Conservation (phyloP, 306 rosid species). For the Trifolium repens region DNA sequence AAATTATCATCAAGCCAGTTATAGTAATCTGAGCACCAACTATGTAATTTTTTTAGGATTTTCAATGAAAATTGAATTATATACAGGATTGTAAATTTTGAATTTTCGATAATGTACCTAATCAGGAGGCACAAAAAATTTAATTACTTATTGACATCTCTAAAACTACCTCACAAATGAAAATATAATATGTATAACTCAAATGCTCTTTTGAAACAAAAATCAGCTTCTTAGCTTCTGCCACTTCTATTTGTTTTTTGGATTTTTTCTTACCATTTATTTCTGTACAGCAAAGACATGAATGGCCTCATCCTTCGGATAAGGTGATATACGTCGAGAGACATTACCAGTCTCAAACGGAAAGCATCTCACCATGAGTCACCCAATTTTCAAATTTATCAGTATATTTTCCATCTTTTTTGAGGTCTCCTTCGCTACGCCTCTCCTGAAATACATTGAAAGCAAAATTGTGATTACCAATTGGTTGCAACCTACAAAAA, state of each 20-base stretch:
- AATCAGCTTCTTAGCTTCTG: conserved; percentile 42
- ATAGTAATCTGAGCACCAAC: conserved; percentile 22
- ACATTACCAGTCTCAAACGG: conserved; percentile 31
- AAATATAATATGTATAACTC: conserved; percentile 30
- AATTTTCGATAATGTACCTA: conserved; percentile 30
- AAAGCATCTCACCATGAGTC: conserved; percentile 49
- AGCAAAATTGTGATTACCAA: conserved; percentile 10
- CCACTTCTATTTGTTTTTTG: conserved; percentile 38
- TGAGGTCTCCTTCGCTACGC: conserved; percentile 47
- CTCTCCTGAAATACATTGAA: conserved; percentile 51
- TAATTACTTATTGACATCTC: conserved; percentile 44
- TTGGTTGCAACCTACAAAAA: conserved; percentile 20
- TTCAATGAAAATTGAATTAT: conserved; percentile 35
- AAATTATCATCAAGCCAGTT: neutral
- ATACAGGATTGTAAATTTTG: conserved; percentile 39
- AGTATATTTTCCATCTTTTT: conserved; percentile 35
- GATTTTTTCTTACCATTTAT: conserved; percentile 53
- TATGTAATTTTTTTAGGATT: conserved; percentile 22
- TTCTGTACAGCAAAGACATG: conserved; percentile 56
- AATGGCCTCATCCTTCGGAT: conserved; percentile 65
- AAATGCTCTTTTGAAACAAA: conserved; percentile 38
- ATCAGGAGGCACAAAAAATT: conserved; percentile 33
- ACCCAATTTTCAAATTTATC: conserved; percentile 60
- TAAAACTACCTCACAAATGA: conserved; percentile 46
- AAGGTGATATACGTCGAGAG: conserved; percentile 35